Percentiles rank a stretch among this genome's conserved stretches.
phyloP scores from a whole-genome alignment of 2,329 filamentous ascomycete genomes.

The Fusarium avenaceum region DNA sequence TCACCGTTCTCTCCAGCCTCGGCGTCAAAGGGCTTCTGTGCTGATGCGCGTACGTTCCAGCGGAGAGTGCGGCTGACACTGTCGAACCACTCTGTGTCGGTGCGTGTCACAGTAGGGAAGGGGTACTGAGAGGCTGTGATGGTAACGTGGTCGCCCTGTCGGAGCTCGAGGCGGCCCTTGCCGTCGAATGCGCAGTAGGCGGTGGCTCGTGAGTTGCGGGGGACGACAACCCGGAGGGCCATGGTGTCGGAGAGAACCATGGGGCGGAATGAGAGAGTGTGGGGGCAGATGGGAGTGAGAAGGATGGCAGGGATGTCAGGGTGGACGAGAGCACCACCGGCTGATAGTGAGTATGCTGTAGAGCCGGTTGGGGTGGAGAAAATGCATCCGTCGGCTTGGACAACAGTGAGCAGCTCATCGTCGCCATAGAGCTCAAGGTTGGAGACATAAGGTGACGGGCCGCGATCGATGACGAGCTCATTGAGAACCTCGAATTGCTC shows the following conservation, averaged over 20 bases:
- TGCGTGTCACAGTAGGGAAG: conserved; percentile 94
- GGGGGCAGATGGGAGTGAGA: conserved; percentile 96
- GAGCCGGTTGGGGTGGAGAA: conserved; percentile 96
- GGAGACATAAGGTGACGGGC: conserved; percentile 95
- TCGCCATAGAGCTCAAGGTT: conserved; percentile 97
- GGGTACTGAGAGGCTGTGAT: conserved; percentile 97
- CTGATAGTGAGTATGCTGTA: conserved; percentile 96
- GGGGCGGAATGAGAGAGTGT: conserved; percentile 95
- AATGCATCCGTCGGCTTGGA: conserved; percentile 97
- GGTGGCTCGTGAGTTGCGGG: conserved; percentile 85
- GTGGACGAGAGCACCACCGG: conserved; percentile 94
- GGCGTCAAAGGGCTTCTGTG: conserved; percentile 88
- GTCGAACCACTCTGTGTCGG: conserved; percentile 95
- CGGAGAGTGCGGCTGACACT: conserved; percentile 91
- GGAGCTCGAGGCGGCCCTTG: conserved; percentile 93
- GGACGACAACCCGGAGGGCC: conserved; percentile 89
- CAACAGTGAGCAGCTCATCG: conserved; percentile 92
- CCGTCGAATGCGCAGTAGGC: conserved; percentile 98
- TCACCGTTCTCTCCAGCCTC: conserved; percentile 57
- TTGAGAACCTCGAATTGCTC: conserved; percentile 99
- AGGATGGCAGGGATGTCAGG: conserved; percentile 97
- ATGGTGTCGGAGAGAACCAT: conserved; percentile 98
- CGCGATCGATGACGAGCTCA: conserved; percentile 97
- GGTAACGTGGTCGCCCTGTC: conserved; percentile 94
- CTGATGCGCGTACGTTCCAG: conserved; percentile 94